Base-by-base conservation (phyloP, 371 early-diverging fungal genomes). In the Mucor plumbeus region DNA sequence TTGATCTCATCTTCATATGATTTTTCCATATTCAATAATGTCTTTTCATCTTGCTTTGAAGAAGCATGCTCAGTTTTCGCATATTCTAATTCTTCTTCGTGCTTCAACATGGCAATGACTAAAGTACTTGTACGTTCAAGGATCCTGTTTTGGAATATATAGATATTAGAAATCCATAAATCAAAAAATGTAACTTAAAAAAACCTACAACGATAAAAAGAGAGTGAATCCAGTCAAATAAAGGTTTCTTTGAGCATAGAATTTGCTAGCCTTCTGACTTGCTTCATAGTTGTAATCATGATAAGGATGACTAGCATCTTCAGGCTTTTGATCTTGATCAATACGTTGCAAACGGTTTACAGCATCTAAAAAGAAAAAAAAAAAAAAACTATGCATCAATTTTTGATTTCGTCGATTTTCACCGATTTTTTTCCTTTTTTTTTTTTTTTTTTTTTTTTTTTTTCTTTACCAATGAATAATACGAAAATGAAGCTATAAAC, bases 181-280 rank as follows among this genome's bases (percentile, higher is more conserved):
- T 38, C 38, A 9, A 38, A 36, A 36, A 36, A 38, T 9, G n/a
- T 3, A 19, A 3, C 33, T 4, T 7, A 7, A 19, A 8, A 74
- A 75, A 71, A 38, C 38, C 38, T 81, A 86, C 85, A 95, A 76
- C 0, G 94, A 94, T 57, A 96, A 78, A 68, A 95, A 94, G 48
- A 96, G 78, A 3, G 95, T 94, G 69, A 93, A 93, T 4, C 95
- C 96, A 21, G 93, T 92, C 70, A 96, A 74, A 63, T 96, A 90
- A 78, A 95, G 84, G 79, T 96, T 96, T 73, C 97, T 87, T 79
- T 96, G 97, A 33, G 92, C 92, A 66, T 95, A 94, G 72, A 96
- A 94, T 71, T 89, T 88, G 69, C 86, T 87, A 9, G 91, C 87
- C 67, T 88, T 86, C 36, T 86, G 74, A 66, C 80, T 85, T 39